Evolutionary conservation across 2,329 filamentous ascomycete genomes (phyloP).

Genomic region (Arachnopeziza araneosa): DNA sequence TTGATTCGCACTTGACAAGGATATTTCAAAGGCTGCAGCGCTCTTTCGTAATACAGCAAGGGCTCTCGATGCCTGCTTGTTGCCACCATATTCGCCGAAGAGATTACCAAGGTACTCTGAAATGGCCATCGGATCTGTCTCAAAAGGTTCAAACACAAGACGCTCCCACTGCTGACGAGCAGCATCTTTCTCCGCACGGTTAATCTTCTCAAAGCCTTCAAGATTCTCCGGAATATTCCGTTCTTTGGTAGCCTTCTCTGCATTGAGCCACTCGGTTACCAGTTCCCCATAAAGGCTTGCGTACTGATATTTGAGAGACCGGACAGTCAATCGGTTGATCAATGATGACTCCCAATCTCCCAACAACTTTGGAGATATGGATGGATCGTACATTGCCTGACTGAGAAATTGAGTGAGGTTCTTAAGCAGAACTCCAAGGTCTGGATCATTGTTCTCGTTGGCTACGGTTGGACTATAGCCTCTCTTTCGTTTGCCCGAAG

Average conservation of each 20-base stretch:
- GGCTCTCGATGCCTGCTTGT: constrained; percentile 36
- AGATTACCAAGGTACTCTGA: constrained; percentile 44
- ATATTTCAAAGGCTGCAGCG: constrained; percentile 34
- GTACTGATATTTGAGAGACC: constrained; percentile 49
- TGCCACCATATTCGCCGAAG: constrained; percentile 34
- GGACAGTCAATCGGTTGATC: constrained; percentile 40
- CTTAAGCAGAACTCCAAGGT: constrained; percentile 22
- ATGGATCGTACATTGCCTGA: constrained; percentile 48
- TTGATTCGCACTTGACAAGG: constrained; percentile 23
- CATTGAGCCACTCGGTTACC: constrained; percentile 47
- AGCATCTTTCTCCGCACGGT: constrained; percentile 44
- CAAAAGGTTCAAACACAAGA: constrained; percentile 45
- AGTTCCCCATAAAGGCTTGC: constrained; percentile 50
- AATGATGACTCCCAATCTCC: constrained; percentile 42
- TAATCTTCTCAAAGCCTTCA: constrained; percentile 37
- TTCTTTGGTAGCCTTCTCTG: constrained; percentile 16
- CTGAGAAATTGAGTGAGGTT: constrained; percentile 48
- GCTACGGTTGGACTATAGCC: constrained; percentile 6
- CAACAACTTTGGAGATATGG: constrained; percentile 42
- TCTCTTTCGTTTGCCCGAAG: constrained; percentile 12
- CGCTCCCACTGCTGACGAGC: constrained; percentile 49
- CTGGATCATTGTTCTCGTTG: constrained; percentile 12
- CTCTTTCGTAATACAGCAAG: constrained; percentile 37
- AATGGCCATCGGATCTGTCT: constrained; percentile 42
- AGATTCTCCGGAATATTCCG: not conserved